Base-by-base conservation (phyloP, 495 filamentous ascomycete genomes). In the Staphylotrichum tortipilum region DNA sequence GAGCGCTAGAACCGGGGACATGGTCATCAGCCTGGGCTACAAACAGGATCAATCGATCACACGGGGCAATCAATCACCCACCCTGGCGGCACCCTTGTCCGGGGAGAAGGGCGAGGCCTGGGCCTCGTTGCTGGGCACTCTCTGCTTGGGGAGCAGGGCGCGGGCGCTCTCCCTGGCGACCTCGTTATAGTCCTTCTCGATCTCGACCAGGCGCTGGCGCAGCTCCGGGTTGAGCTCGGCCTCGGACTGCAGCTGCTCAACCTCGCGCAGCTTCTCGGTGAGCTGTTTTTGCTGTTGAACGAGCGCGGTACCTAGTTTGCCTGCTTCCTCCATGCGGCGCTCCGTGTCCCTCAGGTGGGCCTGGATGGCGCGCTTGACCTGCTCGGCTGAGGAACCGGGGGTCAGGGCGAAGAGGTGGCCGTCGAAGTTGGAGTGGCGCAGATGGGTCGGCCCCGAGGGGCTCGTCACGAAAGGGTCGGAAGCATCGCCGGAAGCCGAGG, bases 101-200 rank as follows among this genome's bases (percentile, higher is more conserved):
- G 69, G 72, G 35, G 79, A 77, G 59, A 82, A 80, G 15, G 82
- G 81, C 15, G 85, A 84, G 43, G 76, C 80, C 44, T 76, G 73
- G 18, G 79, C 74, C 54, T 83, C 85, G 50, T 66, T 77, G 48
- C 80, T 83, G 36, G 81, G 76, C 46, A 86, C 79, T 58, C 85
- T 75, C 35, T 88, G 80, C 63, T 90, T 91, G 12, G 92, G 88
- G 47, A 97, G 70, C 64, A 95, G 90, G 7, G 88, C 89, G 42
- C 91, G 80, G 37, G 90, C 86, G 18, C 85, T 89, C 60, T 97
- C 90, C 44, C 84, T 78, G 26, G 89, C 89, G 38, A 96, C 87
- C 54, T 97, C 92, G 65, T 92, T 92, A 65, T 94, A 97, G 54
- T 96, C 94, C 64, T 79, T 84, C 62, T 98, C 92, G 58, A 97